phyloP scores from a whole-genome alignment of 129 eudicot genomes.

The Logfia minima region DNA sequence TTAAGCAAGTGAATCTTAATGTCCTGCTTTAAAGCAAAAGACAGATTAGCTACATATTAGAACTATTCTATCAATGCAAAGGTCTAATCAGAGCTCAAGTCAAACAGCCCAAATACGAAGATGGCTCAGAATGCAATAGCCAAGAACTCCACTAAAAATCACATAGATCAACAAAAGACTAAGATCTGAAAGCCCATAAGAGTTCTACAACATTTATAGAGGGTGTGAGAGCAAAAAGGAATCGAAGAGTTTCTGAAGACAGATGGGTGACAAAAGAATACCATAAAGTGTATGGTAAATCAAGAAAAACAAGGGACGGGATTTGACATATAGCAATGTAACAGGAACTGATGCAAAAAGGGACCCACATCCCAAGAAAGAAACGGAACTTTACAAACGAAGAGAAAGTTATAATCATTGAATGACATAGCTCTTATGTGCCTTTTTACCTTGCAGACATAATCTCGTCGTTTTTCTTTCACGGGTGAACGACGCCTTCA shows the following conservation, averaged over 20 bases:
- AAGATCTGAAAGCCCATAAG: constrained; percentile 19
- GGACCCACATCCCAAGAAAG: constrained; percentile 13
- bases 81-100: constrained; percentile 8
- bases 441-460: constrained; percentile 95
- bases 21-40: constrained; percentile 10
- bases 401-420: constrained; percentile 13
- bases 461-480: constrained; percentile 90
- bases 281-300: constrained; percentile 23
- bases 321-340: constrained; percentile 13
- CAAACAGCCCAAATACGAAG: constrained; percentile 9
- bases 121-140: constrained; percentile 4
- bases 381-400: not conserved
- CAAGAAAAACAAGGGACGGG: constrained; percentile 13
- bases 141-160: constrained; percentile 21
- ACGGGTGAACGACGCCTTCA: constrained; percentile 99
- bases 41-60: constrained; percentile 17
- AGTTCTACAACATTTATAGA: not conserved
- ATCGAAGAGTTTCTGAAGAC: constrained; percentile 16
- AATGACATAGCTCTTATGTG: constrained; percentile 40
- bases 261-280: constrained; percentile 28
- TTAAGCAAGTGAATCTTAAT: not conserved
- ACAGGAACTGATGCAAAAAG: constrained; percentile 3
- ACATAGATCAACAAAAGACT: constrained; percentile 12
- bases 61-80: constrained; percentile 8
- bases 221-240: constrained; percentile 21